A percentile compares a stretch with the other conserved stretches of the same genome.
These are phyloP conservation scores for Talaromyces funiculosus DNA, from an alignment of 2,329 filamentous ascomycete species.

Conservation along the genomic window DNA sequence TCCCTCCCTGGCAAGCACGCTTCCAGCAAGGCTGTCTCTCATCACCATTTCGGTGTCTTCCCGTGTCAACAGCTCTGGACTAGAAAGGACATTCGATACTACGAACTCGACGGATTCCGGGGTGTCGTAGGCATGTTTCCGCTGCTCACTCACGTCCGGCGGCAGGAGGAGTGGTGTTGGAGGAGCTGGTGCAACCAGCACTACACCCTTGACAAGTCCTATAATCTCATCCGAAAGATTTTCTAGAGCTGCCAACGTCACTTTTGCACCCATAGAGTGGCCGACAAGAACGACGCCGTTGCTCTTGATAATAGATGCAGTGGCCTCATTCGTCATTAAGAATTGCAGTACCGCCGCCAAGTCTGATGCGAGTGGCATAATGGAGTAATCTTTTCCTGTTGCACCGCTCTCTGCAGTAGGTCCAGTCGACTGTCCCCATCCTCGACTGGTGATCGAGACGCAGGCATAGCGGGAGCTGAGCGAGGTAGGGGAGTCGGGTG, in stretches of 20 bases:
- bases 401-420: slow-evolving; percentile 15
- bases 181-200: slow-evolving; percentile 32
- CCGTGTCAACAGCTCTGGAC: slow-evolving; percentile 9
- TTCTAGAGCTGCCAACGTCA: slow-evolving; percentile 22
- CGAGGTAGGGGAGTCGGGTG: slow-evolving; percentile 15
- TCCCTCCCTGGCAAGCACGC: slow-evolving; percentile 25
- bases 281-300: slow-evolving; percentile 30
- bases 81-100: slow-evolving; percentile 28
- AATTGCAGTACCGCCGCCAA: slow-evolving; percentile 12
- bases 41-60: slow-evolving; percentile 20
- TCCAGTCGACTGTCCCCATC: slow-evolving; percentile 33
- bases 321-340: slow-evolving; percentile 16
- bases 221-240: slow-evolving; percentile 8
- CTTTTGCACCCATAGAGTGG: slow-evolving; percentile 40
- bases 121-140: slow-evolving; percentile 29
- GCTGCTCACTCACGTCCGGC: slow-evolving; percentile 29
- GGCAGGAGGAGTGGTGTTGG: slow-evolving; percentile 28
- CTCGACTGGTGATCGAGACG: slow-evolving; percentile 30
- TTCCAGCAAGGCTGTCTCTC: slow-evolving; percentile 27
- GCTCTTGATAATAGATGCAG: slow-evolving; percentile 19
- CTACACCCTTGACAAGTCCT: slow-evolving; percentile 23
- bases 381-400: slow-evolving; percentile 22
- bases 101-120: slow-evolving; percentile 27
- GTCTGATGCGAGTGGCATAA: slow-evolving; percentile 19
- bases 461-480: slow-evolving; percentile 19